These are phyloP conservation scores for Hyaloscypha finlandica DNA, from an alignment of 495 filamentous ascomycete genomes.

Conservation along the genomic window DNA sequence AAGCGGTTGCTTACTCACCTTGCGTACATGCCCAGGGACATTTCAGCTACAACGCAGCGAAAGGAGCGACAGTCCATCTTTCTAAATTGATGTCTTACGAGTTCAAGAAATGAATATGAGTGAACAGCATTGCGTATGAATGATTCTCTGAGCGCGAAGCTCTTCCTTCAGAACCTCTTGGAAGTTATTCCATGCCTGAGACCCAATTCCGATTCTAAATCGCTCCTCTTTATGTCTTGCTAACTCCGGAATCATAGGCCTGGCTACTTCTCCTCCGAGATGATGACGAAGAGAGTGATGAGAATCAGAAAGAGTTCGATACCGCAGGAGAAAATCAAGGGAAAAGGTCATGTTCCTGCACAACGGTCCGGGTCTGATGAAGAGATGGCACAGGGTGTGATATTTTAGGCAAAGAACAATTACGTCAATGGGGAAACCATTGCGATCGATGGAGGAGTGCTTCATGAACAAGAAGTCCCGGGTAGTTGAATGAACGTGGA, in stretches of 20 bases:
- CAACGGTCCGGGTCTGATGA: slow-evolving; percentile 66
- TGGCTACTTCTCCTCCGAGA: slow-evolving; percentile 48
- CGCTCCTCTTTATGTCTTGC: background rate
- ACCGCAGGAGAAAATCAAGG: slow-evolving; percentile 59
- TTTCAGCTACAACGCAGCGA: slow-evolving; percentile 51
- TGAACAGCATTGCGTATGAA: slow-evolving; percentile 38
- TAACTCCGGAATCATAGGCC: background rate
- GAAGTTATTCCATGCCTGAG: background rate
- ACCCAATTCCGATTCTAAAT: background rate
- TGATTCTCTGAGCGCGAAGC: slow-evolving; percentile 15
- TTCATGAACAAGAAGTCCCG: slow-evolving; percentile 23
- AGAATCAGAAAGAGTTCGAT: slow-evolving; percentile 65
- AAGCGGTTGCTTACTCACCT: background rate
- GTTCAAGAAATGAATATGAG: slow-evolving; percentile 41
- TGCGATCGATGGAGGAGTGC: slow-evolving; percentile 62
- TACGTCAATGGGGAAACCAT: slow-evolving; percentile 72
- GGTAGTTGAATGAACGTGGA: slow-evolving; percentile 4
- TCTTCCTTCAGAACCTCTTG: background rate
- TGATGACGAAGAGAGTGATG: slow-evolving; percentile 53
- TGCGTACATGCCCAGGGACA: slow-evolving; percentile 43
- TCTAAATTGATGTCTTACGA: slow-evolving; percentile 48
- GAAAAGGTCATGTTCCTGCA: slow-evolving; percentile 53
- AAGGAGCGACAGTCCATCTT: slow-evolving; percentile 51
- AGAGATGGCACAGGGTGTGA: slow-evolving; percentile 70
- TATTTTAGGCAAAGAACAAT: slow-evolving; percentile 66